Conservation (phyloP, 139 green algal genomes). For the Micractinium sp. region DNA sequence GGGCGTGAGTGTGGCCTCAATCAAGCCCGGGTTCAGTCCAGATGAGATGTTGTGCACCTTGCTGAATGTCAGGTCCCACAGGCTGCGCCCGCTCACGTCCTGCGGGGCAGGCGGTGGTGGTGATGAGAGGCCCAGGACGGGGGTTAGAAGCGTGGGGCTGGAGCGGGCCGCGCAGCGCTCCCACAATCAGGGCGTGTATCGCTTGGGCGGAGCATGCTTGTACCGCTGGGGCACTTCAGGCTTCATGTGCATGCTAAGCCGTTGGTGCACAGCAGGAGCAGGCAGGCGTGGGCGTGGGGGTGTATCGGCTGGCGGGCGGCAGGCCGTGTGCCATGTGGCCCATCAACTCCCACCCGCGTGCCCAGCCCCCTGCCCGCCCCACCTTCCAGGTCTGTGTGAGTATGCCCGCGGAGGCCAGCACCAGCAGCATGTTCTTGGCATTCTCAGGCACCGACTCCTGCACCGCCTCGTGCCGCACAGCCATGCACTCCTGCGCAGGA, state of each 20-base stretch:
- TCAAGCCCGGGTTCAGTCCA: slow-evolving; percentile 57
- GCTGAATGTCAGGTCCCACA: slow-evolving; percentile 87
- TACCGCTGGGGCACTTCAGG: too few relatives aligned
- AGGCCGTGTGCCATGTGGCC: not conserved
- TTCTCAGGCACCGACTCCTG: slow-evolving; percentile 89
- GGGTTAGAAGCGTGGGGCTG: too few relatives aligned
- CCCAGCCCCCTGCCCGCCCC: not conserved
- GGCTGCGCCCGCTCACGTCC: slow-evolving; percentile 54
- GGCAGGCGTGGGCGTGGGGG: too few relatives aligned
- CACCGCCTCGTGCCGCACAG: slow-evolving; percentile 70
- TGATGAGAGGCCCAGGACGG: too few relatives aligned
- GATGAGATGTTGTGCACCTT: slow-evolving; percentile 59
- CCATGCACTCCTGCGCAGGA: slow-evolving; percentile 57
- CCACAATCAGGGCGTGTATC: not conserved
- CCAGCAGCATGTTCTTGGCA: slow-evolving; percentile 96
- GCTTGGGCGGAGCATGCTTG: not conserved
- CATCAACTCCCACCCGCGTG: not conserved
- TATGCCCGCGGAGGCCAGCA: slow-evolving; percentile 80
- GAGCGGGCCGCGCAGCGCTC: too few relatives aligned
- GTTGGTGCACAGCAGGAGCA: not conserved
- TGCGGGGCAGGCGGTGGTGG: not conserved
- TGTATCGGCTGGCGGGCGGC: too few relatives aligned
- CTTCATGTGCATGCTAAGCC: too few relatives aligned
- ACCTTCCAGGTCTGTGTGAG: slow-evolving; percentile 60
- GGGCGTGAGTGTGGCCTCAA: slow-evolving; percentile 36